These are phyloP conservation scores for Smallanthus sonchifolius DNA, from an alignment of 129 eudicot species.

Conservation along the genomic window DNA sequence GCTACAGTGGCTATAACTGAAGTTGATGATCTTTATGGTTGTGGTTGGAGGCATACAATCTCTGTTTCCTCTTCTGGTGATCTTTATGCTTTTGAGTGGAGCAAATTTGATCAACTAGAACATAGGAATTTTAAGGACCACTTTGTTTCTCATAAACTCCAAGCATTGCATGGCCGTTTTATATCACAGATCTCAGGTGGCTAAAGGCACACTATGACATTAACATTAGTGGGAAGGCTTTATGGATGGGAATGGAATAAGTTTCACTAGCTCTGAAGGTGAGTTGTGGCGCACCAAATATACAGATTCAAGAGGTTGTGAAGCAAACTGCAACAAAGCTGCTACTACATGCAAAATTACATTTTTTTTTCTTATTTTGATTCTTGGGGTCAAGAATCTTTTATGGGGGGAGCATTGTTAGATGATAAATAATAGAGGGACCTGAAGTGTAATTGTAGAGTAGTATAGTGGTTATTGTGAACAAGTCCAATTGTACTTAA, in stretches of 20 bases:
- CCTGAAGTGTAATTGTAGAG: too few species aligned
- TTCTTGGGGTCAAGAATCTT: too few species aligned
- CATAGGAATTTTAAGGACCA: constrained; percentile 94
- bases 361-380: too few species aligned
- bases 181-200: constrained; percentile 97
- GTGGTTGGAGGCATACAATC: constrained; percentile 99
- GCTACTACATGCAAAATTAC: too few species aligned
- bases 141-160: constrained; percentile 71
- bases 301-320: too few species aligned
- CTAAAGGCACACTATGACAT: constrained; percentile 98
- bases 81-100: constrained; percentile 90
- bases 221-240: constrained; percentile 79
- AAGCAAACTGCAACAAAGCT: too few species aligned
- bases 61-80: constrained; percentile 79
- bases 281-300: too few species aligned
- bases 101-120: constrained; percentile 98
- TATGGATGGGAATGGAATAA: constrained; percentile 99
- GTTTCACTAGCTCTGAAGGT: too few species aligned
- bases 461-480: too few species aligned
- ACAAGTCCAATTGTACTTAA: too few species aligned
- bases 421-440: too few species aligned
- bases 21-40: constrained; percentile 89
- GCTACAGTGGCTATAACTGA: constrained; percentile 97
- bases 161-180: constrained; percentile 49
- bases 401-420: too few species aligned